A percentile compares a stretch with the other conserved stretches of the same genome.
phyloP scores from a whole-genome alignment of 192 early-diverging fungal genomes.

The Glomus cerebriforme region DNA sequence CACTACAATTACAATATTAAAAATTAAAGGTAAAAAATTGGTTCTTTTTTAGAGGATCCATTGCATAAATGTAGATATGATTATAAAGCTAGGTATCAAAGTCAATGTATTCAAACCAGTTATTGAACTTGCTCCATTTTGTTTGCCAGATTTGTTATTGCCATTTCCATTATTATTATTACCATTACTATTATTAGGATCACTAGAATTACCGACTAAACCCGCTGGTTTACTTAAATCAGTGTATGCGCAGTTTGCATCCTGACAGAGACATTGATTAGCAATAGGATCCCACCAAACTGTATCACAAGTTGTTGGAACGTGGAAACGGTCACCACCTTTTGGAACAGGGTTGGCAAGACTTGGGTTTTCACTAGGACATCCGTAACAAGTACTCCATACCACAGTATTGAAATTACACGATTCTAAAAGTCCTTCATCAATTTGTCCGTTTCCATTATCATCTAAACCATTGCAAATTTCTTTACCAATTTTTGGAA shows the following conservation, averaged over 20 bases:
- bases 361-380: constrained; percentile 47
- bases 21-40: too few relatives aligned
- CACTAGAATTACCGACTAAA: neutral
- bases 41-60: neutral
- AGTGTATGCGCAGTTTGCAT: constrained; percentile 55
- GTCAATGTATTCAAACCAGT: neutral
- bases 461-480: constrained; percentile 75
- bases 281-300: constrained; percentile 72
- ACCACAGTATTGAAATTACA: constrained; percentile 54
- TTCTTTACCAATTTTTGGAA: constrained; percentile 58
- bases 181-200: neutral
- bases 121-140: constrained; percentile 20
- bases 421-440: constrained; percentile 39
- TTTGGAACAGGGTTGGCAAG: constrained; percentile 45
- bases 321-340: constrained; percentile 41
- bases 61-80: neutral
- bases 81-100: neutral
- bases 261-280: constrained; percentile 62
- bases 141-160: constrained; percentile 33
- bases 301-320: constrained; percentile 66
- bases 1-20: too few relatives aligned
- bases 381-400: constrained; percentile 60
- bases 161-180: neutral
- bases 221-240: constrained; percentile 35
- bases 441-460: constrained; percentile 38